Base-by-base conservation (phyloP, 805 yeast species). In the Pichia heedii region DNA sequence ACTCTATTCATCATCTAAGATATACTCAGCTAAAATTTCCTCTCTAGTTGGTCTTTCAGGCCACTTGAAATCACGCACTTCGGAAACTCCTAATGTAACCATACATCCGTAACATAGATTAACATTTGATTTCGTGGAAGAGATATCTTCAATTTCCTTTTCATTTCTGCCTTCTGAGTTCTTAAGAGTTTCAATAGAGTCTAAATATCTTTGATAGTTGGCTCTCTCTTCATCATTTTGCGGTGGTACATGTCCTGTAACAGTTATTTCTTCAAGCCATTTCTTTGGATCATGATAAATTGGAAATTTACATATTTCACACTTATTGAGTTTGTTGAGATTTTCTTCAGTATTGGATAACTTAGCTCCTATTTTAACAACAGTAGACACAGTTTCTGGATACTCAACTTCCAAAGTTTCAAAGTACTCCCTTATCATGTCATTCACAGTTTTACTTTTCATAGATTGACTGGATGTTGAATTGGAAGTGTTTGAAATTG, bases 381-480 rank as follows among this genome's bases (percentile, higher is more conserved):
- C 97, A 0, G 97, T 89, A 0, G 96, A 83, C 3, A 89, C 88
- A 2, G 90, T 84, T 44, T 90, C 85, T 0, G 95, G 88, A 56
- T 88, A 88, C 15, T 79, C 88, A 6, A 71, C 70, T 54, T 86
- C 95, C 21, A 89, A 76, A 29, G 71, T 69, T 26, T 67, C 71
- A 53, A 86, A 86, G 60, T 90, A 90, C 40, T 78, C 74, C 22
- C 77, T 68, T 1, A 88, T 79, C 40, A 90, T 70, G 55, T 86
- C 94, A 53, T 84, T 81, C 18, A 90, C 81, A 2, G 95, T 84
- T 71, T 81, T 84, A 52, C 81, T 79, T 57, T 79, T 84, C 16
- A 79, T 72, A 44, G 79, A 73, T 26, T 67, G 61, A 26, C 51
- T 54, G 1, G 49, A 47, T 5, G 52, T 56, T 2, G 36, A 20